Conservation (phyloP, 768 basidiomycete species). For the Amanita rubescens region DNA sequence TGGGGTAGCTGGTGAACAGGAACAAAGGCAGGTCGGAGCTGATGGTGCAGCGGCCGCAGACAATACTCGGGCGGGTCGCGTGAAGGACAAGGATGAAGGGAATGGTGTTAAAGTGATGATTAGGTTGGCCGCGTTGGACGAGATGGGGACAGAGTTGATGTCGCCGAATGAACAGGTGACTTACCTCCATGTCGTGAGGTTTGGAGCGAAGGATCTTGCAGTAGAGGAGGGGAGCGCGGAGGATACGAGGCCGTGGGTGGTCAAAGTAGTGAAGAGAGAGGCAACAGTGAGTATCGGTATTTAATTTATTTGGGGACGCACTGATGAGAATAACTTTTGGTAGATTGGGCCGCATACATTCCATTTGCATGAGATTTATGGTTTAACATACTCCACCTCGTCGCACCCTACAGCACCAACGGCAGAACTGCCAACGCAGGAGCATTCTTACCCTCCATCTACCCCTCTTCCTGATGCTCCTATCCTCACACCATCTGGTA, state of each 20-base stretch:
- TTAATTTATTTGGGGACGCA: constrained; percentile 3
- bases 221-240: constrained; percentile 33
- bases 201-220: constrained; percentile 37
- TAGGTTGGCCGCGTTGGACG: constrained; percentile 74
- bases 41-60: constrained; percentile 20
- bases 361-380: constrained; percentile 93
- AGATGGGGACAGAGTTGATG: constrained; percentile 57
- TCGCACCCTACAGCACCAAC: constrained; percentile 43
- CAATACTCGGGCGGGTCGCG: constrained; percentile 12
- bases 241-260: constrained; percentile 77
- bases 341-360: constrained; percentile 92
- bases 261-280: constrained; percentile 89
- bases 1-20: neutral
- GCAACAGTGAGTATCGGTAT: constrained; percentile 48
- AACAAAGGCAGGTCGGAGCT: constrained; percentile 40
- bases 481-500: neutral
- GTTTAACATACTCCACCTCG: constrained; percentile 59
- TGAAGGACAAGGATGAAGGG: constrained; percentile 39
- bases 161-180: constrained; percentile 83
- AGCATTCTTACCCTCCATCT: constrained; percentile 2
- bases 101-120: constrained; percentile 77
- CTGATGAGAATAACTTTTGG: neutral
- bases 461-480: constrained; percentile 7
- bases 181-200: constrained; percentile 76
- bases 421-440: constrained; percentile 16